Conservation (phyloP, 208 protist genomes). For the Leishmania lainsoni region DNA sequence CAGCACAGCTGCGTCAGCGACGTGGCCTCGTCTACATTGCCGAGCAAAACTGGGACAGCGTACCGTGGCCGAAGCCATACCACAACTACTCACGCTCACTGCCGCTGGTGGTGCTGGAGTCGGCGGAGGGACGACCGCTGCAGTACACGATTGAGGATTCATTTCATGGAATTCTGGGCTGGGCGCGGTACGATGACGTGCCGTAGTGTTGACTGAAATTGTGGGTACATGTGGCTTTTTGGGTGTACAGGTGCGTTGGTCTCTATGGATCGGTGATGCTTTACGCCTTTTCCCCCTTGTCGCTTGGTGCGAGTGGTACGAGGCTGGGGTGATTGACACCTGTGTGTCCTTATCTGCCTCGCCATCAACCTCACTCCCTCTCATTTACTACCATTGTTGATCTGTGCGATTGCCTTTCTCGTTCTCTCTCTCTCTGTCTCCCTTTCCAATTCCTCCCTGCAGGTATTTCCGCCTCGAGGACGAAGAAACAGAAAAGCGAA, state of each 20-base stretch:
- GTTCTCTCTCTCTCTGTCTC: background rate
- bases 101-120: conserved; percentile 15
- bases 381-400: background rate
- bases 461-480: background rate
- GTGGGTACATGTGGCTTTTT: background rate
- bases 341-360: background rate
- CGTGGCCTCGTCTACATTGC: conserved; percentile 47
- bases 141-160: conserved; percentile 35
- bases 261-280: background rate
- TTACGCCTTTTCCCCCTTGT: background rate
- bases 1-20: background rate
- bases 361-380: background rate
- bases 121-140: background rate
- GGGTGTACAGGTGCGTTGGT: background rate
- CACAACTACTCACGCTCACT: conserved; percentile 65
- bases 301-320: background rate
- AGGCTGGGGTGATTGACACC: background rate
- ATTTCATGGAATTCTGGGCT: conserved; percentile 33
- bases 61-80: conserved; percentile 58
- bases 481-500: background rate
- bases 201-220: background rate
- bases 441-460: background rate
- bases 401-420: background rate
- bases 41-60: conserved; percentile 88
- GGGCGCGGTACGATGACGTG: conserved; percentile 36